Evolutionary conservation across 805 yeast species (phyloP).

Genomic region (Candida alai): DNA sequence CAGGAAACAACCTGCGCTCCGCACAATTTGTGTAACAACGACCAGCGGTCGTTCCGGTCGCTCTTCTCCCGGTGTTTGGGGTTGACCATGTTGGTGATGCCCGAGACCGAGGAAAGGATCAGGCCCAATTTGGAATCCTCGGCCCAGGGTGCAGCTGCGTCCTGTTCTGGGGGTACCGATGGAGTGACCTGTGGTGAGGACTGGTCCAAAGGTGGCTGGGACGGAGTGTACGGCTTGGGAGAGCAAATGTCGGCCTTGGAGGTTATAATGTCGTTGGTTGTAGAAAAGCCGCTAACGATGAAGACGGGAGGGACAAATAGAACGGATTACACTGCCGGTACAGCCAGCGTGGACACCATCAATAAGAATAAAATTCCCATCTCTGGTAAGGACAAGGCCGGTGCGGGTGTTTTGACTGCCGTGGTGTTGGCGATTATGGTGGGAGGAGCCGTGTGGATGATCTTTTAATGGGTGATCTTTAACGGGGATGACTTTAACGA

Average conservation of each 20-base stretch:
- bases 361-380: slow-evolving; percentile 46
- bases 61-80: slow-evolving; percentile 63
- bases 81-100: slow-evolving; percentile 51
- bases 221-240: slow-evolving; percentile 70
- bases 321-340: slow-evolving; percentile 35
- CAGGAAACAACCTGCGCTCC: slow-evolving; percentile 60
- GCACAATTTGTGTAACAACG: slow-evolving; percentile 56
- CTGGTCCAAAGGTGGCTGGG: slow-evolving; percentile 65
- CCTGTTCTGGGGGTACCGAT: slow-evolving; percentile 83
- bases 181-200: slow-evolving; percentile 80
- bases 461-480: slow-evolving; percentile 15
- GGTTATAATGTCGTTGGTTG: slow-evolving; percentile 41
- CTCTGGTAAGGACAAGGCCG: slow-evolving; percentile 68
- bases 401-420: slow-evolving; percentile 88
- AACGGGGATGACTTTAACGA: too few relatives aligned
- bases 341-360: slow-evolving; percentile 30
- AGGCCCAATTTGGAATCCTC: slow-evolving; percentile 40
- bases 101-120: slow-evolving; percentile 43
- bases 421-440: slow-evolving; percentile 56
- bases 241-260: slow-evolving; percentile 82
- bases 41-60: slow-evolving; percentile 75
- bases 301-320: slow-evolving; percentile 34
- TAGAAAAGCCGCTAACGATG: slow-evolving; percentile 29
- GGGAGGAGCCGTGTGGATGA: slow-evolving; percentile 80
- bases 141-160: slow-evolving; percentile 69